Evolutionary conservation across 2,329 filamentous ascomycete genomes (phyloP).

Genomic region (Phyllosticta paracitricarpa): DNA sequence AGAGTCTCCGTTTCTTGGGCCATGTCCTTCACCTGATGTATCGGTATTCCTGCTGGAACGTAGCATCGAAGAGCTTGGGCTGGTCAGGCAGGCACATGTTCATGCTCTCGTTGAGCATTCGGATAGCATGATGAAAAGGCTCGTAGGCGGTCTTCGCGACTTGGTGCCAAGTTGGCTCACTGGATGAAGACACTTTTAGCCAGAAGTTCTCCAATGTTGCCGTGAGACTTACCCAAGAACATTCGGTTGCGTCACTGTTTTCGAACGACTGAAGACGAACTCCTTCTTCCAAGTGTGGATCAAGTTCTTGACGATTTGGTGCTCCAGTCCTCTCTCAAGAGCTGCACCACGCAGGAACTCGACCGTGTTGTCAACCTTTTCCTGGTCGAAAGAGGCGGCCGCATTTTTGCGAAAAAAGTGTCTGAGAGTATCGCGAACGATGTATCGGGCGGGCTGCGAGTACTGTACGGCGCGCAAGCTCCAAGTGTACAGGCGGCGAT

Average conservation of each 20-base stretch:
- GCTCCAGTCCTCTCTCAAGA: slow-evolving; percentile 56
- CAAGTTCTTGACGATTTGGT: slow-evolving; percentile 61
- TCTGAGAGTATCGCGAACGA: slow-evolving; percentile 43
- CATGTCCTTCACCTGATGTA: background rate
- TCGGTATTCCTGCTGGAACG: background rate
- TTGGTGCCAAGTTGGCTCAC: background rate
- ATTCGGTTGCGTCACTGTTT: background rate
- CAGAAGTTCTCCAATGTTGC: background rate
- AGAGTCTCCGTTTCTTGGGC: too few species aligned
- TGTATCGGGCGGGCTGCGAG: slow-evolving; percentile 56
- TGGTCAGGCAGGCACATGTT: slow-evolving; percentile 43
- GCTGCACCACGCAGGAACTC: slow-evolving; percentile 61
- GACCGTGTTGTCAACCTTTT: slow-evolving; percentile 53
- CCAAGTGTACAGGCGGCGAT: slow-evolving; percentile 58
- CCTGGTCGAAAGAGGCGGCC: slow-evolving; percentile 23
- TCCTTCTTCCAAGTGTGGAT: slow-evolving; percentile 40
- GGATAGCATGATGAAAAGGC: slow-evolving; percentile 59
- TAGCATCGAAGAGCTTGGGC: background rate
- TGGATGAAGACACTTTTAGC: background rate
- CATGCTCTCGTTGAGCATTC: slow-evolving; percentile 67
- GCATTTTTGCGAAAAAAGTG: slow-evolving; percentile 29
- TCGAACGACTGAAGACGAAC: slow-evolving; percentile 11
- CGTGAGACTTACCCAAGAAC: background rate
- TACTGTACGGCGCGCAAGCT: slow-evolving; percentile 62
- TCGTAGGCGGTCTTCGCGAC: slow-evolving; percentile 35